These are phyloP conservation scores for Violaceomyces palustris DNA, from an alignment of 1,284 basidiomycete genomes.

Conservation along the genomic window DNA sequence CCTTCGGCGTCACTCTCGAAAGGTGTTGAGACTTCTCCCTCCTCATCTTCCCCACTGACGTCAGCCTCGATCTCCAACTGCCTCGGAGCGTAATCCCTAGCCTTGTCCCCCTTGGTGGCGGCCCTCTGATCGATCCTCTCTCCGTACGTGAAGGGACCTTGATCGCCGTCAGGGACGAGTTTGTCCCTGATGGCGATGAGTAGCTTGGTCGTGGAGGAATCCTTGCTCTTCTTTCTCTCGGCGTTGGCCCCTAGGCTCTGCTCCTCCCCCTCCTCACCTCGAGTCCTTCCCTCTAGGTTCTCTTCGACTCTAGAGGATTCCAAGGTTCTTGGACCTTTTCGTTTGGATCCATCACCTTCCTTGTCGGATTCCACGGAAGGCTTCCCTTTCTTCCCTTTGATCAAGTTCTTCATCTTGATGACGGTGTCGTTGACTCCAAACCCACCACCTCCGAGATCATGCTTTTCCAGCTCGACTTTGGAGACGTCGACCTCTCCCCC, in stretches of 20 bases:
- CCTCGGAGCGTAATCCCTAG: slow-evolving; percentile 17
- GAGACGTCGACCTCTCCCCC: not conserved
- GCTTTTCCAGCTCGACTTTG: slow-evolving; percentile 4
- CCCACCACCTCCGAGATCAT: too few relatives aligned
- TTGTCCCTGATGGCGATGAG: slow-evolving; percentile 12
- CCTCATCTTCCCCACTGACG: too few relatives aligned
- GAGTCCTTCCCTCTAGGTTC: not conserved
- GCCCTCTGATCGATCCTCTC: slow-evolving; percentile 13
- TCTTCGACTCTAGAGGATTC: not conserved
- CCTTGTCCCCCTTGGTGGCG: slow-evolving; percentile 15
- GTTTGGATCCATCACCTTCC: not conserved
- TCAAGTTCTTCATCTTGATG: slow-evolving; percentile 7
- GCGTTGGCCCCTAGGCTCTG: too few relatives aligned
- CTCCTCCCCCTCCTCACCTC: not conserved
- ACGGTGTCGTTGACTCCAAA: not conserved
- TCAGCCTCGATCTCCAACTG: not conserved
- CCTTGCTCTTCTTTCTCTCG: not conserved
- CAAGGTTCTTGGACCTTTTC: not conserved
- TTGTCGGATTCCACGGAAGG: not conserved
- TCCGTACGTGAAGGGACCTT: too few relatives aligned
- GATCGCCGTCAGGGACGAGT: slow-evolving; percentile 11
- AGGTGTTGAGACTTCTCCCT: too few relatives aligned
- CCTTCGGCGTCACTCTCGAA: slow-evolving; percentile 10
- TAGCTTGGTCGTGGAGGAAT: too few relatives aligned
- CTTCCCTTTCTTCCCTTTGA: slow-evolving; percentile 1